Evolutionary conservation across 257 asterid genomes (phyloP), one percentile per base, ranked within the genome.

Genomic region (Solanum etuberosum): DNA sequence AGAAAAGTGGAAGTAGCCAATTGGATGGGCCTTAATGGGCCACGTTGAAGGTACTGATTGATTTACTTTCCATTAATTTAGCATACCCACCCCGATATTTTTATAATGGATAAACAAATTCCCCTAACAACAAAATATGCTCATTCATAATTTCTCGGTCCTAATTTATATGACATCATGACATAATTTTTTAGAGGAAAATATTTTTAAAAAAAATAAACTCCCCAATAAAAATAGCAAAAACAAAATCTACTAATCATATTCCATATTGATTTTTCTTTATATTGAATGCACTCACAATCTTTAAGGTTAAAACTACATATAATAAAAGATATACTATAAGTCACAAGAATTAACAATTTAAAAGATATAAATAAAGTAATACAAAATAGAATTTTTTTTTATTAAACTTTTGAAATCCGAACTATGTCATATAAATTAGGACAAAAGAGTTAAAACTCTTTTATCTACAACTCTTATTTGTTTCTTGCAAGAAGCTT

Each of bases 1-100:
- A 73, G 16, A 40, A 27, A 72, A 73, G 3, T 9, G 15, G 12
- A 84, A 84, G 65, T 6, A 42, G 31, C 35, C 43, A 48, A 38
- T 35, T 37, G 87, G 89, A 43, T 37, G 85, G 88, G 23, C n/a
- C 37, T 43, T 11, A 29, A 14, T 38, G 61, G 85, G 86, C 90
- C 92, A 88, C 92, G 89, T 88, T 72, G 57, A 63, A 34, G n/a
- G 54, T 71, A 34, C 34, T 86, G 54, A 61, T 72, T 85, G 65
- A 43, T 86, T 86, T 31, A 38, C 46, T 72, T 40, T 46, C 42
- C 87, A 68, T 85, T 3, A 42, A 23, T 29, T 12, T 70, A 7
- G 83, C 32, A 7, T 77, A 40, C n/a, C 35, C 35, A 74, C 54
- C 83, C 21, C 25, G 54, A 40, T 84, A 70, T 72, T 72, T 57